Conservation (phyloP, 2,329 filamentous ascomycete species). For the Leptographium procerum region DNA sequence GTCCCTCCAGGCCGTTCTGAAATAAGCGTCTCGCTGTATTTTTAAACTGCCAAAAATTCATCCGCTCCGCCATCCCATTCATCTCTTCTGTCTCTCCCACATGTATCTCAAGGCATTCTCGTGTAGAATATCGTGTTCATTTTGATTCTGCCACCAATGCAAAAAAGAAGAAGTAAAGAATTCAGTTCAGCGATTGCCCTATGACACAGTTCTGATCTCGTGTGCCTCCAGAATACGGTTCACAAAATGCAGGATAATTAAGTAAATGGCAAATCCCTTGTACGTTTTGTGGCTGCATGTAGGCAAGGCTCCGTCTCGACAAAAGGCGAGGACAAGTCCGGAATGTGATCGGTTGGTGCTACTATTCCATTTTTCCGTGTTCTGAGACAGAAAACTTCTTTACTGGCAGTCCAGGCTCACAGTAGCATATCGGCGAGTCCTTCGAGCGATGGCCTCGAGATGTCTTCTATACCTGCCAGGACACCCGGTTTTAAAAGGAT, state of each 20-base stretch:
- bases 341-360: not conserved
- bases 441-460: too few relatives aligned
- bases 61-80: not conserved
- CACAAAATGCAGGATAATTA: too few relatives aligned
- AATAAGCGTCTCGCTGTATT: constrained; percentile 39
- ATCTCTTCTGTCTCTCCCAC: not conserved
- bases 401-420: not conserved
- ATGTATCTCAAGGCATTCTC: constrained; percentile 12
- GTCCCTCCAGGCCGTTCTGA: constrained; percentile 68
- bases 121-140: constrained; percentile 26
- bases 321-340: not conserved
- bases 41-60: not conserved
- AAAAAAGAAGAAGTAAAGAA: not conserved
- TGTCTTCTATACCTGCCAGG: too few relatives aligned
- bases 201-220: not conserved
- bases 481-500: too few relatives aligned
- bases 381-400: not conserved
- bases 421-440: not conserved
- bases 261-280: too few relatives aligned
- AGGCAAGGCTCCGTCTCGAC: not conserved
- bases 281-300: too few relatives aligned
- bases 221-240: not conserved
- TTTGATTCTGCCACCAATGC: constrained; percentile 7
- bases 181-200: not conserved
- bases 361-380: not conserved